phyloP scores from a whole-genome alignment of 1,139 yeast genomes.

The Scheffersomyces parashehatae region DNA sequence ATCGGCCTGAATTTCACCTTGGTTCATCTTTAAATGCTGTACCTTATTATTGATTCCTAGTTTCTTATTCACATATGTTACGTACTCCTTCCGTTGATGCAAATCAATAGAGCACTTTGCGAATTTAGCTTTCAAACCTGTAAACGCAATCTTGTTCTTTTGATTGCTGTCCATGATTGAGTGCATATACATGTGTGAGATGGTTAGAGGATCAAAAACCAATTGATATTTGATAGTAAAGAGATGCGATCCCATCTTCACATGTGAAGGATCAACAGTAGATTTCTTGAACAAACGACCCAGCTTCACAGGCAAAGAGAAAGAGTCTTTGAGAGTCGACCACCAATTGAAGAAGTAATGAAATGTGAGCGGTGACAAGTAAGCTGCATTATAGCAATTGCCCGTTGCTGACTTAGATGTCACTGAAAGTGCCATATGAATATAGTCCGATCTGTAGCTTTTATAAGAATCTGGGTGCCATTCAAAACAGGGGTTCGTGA shows the following conservation, averaged over 20 bases:
- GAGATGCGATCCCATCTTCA: slow-evolving; percentile 75
- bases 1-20: slow-evolving; percentile 73
- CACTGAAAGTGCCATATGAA: slow-evolving; percentile 46
- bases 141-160: slow-evolving; percentile 52
- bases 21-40: slow-evolving; percentile 65
- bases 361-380: slow-evolving; percentile 70
- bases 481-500: slow-evolving; percentile 41
- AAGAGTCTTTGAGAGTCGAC: slow-evolving; percentile 66
- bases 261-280: slow-evolving; percentile 32
- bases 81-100: slow-evolving; percentile 80
- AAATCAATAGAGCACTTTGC: slow-evolving; percentile 70
- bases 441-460: slow-evolving; percentile 41
- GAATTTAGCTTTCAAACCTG: slow-evolving; percentile 79
- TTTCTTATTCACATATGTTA: slow-evolving; percentile 56
- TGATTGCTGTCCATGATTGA: slow-evolving; percentile 39
- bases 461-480: slow-evolving; percentile 47
- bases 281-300: slow-evolving; percentile 59
- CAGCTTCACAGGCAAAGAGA: slow-evolving; percentile 73
- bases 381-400: slow-evolving; percentile 65
- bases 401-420: slow-evolving; percentile 34
- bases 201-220: slow-evolving; percentile 67
- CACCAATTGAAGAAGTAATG: slow-evolving; percentile 82
- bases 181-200: slow-evolving; percentile 72
- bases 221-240: slow-evolving; percentile 81
- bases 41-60: slow-evolving; percentile 55